Evolutionary conservation across 2,329 filamentous ascomycete genomes (phyloP).

Genomic region (Fusarium zealandicum): DNA sequence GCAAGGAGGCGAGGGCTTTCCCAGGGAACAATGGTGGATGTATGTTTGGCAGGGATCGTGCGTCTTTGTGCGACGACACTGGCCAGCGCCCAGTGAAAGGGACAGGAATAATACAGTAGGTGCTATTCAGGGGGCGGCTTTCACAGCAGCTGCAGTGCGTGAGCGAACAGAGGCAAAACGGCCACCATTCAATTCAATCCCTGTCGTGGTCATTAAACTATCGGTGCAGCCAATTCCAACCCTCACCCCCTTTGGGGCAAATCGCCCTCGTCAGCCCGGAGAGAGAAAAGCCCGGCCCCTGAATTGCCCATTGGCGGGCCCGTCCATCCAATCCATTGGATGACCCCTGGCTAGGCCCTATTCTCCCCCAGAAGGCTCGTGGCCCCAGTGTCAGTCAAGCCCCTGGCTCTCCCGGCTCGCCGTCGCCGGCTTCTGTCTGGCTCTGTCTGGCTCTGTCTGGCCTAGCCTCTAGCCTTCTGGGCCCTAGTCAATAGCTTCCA

Average conservation of each 20-base stretch:
- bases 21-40: constrained; percentile 19
- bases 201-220: constrained; percentile 47
- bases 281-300: not conserved
- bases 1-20: constrained; percentile 19
- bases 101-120: no score
- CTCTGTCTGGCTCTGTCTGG: no score
- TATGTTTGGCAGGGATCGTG: constrained; percentile 10
- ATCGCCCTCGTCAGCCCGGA: constrained; percentile 33
- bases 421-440: constrained; percentile 9
- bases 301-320: constrained; percentile 12
- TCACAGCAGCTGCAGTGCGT: not conserved
- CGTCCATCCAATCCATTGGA: no score
- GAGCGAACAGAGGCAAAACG: constrained; percentile 18
- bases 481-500: no score
- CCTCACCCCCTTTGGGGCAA: constrained; percentile 41
- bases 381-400: not conserved
- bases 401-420: constrained; percentile 23
- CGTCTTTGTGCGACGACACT: no score
- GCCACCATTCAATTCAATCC: constrained; percentile 19
- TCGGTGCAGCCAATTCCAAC: constrained; percentile 45
- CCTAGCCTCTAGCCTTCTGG: no score
- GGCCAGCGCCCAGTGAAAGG: no score
- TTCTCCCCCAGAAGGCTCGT: constrained; percentile 13
- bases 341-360: constrained; percentile 10
- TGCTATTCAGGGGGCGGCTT: no score